Base-by-base conservation (phyloP, 2,329 filamentous ascomycete genomes). In the Monosporascus sp. region DNA sequence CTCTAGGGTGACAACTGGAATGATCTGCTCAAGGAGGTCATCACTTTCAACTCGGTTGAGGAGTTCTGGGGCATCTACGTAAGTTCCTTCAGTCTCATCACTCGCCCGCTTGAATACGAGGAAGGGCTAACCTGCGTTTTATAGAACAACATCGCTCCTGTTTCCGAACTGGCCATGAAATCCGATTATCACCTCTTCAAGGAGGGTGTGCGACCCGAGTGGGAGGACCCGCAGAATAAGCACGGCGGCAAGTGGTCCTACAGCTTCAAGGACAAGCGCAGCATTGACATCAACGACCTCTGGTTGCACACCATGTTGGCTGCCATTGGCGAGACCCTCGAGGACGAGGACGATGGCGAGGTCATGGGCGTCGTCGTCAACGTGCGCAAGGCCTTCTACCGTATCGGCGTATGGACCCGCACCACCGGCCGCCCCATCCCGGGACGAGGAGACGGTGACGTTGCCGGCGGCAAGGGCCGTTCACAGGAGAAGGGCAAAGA, bases 131-230 rank as follows among this genome's bases (percentile, higher is more conserved):
- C 64, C 56, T 61, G 31, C 38, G 57, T 36, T 22, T 19, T 31
- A n/a, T 55, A 99, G 95, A 99, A 99, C 83, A 99, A 99, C 75
- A 97, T 99, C 72, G 91, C 93, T 49, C 88, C 92, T 44, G 93
- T 95, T 64, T 97, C 93, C 64, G 91, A 97, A 67, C 87, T 99
- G 44, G 90, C 92, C 45, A 86, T 96, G 69, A 99, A 99, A 80
- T 96, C 94, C 69, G 94, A 99, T 74, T 99, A 99, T 78, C 95
- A 99, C 71, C 88, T 99, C 45, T 99, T 99, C 88, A 99, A 99
- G 81, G 88, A 87, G 66, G 92, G 92, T 61, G 90, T 99, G 59
- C 90, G 94, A 60, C 94, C 94, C 37, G 95, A 99, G 76, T 99
- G 94, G 94, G 94, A 99, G 75, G 94, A 99, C 71, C 81, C 85